Evolutionary conservation across 495 filamentous ascomycete genomes (phyloP).

Genomic region (Talaromyces nanjingensis): DNA sequence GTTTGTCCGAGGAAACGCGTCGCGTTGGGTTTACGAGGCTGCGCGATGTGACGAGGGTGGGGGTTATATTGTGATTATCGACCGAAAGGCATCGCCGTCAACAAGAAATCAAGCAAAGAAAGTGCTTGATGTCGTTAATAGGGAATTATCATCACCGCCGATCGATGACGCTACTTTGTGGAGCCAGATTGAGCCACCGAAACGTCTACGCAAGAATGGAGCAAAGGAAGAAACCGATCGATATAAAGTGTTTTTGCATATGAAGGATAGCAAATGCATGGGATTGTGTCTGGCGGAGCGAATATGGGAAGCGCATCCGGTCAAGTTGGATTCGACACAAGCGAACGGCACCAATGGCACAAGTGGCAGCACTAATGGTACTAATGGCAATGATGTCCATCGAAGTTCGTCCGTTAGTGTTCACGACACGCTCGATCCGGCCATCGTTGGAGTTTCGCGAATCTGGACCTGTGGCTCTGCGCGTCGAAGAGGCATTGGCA

Average conservation of each 20-base stretch:
- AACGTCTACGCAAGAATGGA: constrained; percentile 23
- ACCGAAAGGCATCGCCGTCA: constrained; percentile 44
- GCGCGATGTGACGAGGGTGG: constrained; percentile 41
- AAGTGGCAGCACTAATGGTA: constrained; percentile 6
- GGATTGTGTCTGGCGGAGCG: constrained; percentile 61
- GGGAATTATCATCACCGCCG: constrained; percentile 56
- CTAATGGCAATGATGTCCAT: constrained; percentile 15
- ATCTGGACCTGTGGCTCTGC: constrained; percentile 63
- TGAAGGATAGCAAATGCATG: constrained; percentile 56
- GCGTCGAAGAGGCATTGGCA: constrained; percentile 54
- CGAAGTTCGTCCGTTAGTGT: constrained; percentile 40
- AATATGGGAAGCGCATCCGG: constrained; percentile 50
- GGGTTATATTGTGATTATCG: constrained; percentile 50
- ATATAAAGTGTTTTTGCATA: constrained; percentile 59
- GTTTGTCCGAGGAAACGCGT: constrained; percentile 41
- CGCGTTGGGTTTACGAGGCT: constrained; percentile 40
- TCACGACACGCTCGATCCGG: constrained; percentile 34
- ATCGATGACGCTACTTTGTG: constrained; percentile 55
- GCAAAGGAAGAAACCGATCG: constrained; percentile 42
- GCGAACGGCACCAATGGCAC: constrained; percentile 19
- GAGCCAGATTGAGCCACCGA: constrained; percentile 41
- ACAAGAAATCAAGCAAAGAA: constrained; percentile 52
- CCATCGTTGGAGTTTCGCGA: constrained; percentile 61
- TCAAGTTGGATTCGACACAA: constrained; percentile 22
- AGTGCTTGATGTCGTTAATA: constrained; percentile 60